phyloP scores from a whole-genome alignment of 2,329 filamentous ascomycete species.

The Hyphodiscus sp. region DNA sequence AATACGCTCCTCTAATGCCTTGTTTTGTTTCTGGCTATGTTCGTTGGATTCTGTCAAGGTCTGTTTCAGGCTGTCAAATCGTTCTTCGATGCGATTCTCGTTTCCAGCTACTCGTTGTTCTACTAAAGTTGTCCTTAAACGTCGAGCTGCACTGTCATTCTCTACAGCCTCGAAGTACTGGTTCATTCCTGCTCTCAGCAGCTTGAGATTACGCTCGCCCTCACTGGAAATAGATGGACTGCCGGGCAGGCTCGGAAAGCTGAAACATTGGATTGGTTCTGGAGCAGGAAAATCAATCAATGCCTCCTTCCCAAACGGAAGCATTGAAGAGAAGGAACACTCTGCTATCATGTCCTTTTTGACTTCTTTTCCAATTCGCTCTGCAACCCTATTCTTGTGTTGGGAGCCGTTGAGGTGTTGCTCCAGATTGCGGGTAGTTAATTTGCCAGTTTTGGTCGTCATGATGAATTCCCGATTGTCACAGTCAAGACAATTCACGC shows the following conservation, averaged over 20 bases:
- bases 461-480: neutral
- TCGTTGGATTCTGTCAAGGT: neutral
- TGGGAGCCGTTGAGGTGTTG: neutral
- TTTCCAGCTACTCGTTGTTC: neutral
- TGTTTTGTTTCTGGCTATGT: neutral
- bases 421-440: neutral
- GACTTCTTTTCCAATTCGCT: neutral
- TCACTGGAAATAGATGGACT: neutral
- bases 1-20: neutral
- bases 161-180: neutral
- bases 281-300: neutral
- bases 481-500: constrained; percentile 1
- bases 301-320: neutral
- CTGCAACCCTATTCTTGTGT: neutral
- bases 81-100: neutral
- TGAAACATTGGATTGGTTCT: neutral
- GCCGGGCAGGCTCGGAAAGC: neutral
- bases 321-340: neutral
- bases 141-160: neutral
- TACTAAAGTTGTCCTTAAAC: neutral
- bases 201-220: neutral
- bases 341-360: neutral
- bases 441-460: neutral
- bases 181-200: neutral
- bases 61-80: neutral